Percentiles rank a stretch among this genome's conserved stretches.
These are phyloP conservation scores for Colletotrichum limetticola DNA, from an alignment of 2,329 filamentous ascomycete species.

Conservation along the genomic window DNA sequence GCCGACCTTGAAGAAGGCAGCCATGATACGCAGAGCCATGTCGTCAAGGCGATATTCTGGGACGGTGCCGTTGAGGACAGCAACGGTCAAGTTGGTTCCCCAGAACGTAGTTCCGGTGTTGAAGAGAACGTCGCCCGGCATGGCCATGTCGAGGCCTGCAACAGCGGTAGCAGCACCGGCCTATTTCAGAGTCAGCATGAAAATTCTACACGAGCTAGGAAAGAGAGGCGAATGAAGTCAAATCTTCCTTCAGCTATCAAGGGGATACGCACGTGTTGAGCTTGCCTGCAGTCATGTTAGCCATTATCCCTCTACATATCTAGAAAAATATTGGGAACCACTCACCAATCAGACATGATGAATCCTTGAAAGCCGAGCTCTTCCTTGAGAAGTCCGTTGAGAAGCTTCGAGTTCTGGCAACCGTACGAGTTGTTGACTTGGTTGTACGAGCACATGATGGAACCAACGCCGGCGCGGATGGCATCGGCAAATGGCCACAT, in stretches of 20 bases:
- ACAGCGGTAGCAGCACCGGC: conserved; percentile 72
- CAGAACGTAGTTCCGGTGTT: conserved; percentile 79
- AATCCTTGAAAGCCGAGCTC: conserved; percentile 87
- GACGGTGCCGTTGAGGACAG: conserved; percentile 88
- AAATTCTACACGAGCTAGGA: too few relatives aligned
- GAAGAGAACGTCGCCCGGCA: conserved; percentile 86
- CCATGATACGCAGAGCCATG: conserved; percentile 87
- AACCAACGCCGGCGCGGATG: conserved; percentile 72
- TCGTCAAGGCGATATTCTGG: conserved; percentile 91
- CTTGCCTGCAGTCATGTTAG: background rate
- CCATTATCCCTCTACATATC: background rate
- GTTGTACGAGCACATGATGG: conserved; percentile 77
- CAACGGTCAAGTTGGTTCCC: conserved; percentile 88
- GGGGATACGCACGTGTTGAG: background rate
- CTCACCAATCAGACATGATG: conserved; percentile 79
- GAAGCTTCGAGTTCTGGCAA: conserved; percentile 81
- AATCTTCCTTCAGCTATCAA: too few relatives aligned
- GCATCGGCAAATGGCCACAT: conserved; percentile 83
- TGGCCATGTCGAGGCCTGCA: conserved; percentile 86
- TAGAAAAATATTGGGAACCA: background rate
- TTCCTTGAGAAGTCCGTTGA: conserved; percentile 81
- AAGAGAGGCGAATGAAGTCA: background rate
- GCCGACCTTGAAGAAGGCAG: conserved; percentile 75
- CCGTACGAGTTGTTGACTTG: conserved; percentile 83
- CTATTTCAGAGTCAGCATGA: conserved; percentile 61